Conservation (phyloP, 2,329 filamentous ascomycete species). For the Epichloe typhina region DNA sequence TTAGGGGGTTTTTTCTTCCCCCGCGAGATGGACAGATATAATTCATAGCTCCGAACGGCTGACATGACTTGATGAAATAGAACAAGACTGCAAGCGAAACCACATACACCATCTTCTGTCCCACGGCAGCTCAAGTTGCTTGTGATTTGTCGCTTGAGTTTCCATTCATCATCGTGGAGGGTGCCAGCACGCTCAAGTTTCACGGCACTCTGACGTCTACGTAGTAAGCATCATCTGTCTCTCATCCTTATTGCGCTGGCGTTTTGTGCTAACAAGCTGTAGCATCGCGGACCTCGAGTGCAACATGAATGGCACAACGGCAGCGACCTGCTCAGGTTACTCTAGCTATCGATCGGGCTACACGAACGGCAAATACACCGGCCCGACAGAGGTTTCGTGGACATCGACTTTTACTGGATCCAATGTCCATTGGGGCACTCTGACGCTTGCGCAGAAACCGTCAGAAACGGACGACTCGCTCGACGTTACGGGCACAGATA, state of each 20-base stretch:
- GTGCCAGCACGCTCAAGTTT: conserved; percentile 30
- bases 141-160: conserved; percentile 33
- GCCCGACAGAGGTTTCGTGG: conserved; percentile 31
- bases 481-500: conserved; percentile 12
- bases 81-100: conserved; percentile 23
- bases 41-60: not conserved
- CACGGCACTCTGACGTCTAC: conserved; percentile 29
- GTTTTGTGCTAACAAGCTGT: not conserved
- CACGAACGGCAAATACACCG: conserved; percentile 24
- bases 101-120: conserved; percentile 37
- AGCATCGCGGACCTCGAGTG: conserved; percentile 33
- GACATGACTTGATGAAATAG: conserved; percentile 12
- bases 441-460: conserved; percentile 29
- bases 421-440: conserved; percentile 29
- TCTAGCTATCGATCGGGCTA: conserved; percentile 29
- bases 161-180: conserved; percentile 34
- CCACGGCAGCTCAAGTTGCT: conserved; percentile 23
- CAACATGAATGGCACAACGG: conserved; percentile 26
- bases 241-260: not conserved
- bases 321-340: conserved; percentile 34
- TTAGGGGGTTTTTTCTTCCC: too few relatives aligned
- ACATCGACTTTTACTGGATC: conserved; percentile 29
- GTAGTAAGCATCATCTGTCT: conserved; percentile 20
- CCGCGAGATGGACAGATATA: not conserved
- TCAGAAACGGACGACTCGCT: conserved; percentile 16